Evolutionary conservation across 2,329 filamentous ascomycete species (phyloP).

Genomic region (Dactylellina parvicollis): DNA sequence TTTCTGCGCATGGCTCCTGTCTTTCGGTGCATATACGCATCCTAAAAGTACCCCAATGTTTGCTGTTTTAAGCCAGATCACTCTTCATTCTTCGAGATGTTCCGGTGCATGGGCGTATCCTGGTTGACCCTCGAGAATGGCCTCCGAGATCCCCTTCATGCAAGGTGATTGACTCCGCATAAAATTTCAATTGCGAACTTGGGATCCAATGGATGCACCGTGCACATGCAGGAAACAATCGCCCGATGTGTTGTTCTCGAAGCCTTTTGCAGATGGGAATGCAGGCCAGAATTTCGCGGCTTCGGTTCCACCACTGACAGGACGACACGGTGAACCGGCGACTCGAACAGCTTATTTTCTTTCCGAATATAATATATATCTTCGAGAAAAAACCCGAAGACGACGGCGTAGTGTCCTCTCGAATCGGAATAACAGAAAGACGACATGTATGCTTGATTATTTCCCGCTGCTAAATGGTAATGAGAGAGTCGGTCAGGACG

Average conservation of each 20-base stretch:
- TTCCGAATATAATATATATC: conserved; percentile 14
- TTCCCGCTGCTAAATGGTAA: conserved; percentile 4
- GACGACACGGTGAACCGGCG: conserved; percentile 48
- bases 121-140: conserved; percentile 16
- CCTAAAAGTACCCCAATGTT: conserved; percentile 12
- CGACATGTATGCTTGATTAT: conserved; percentile 7
- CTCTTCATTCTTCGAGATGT: conserved; percentile 6
- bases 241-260: conserved; percentile 54
- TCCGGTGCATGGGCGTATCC: conserved; percentile 32
- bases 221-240: conserved; percentile 49
- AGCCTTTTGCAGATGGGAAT: conserved; percentile 25
- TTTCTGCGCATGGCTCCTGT: conserved; percentile 10
- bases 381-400: conserved; percentile 14
- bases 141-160: conserved; percentile 36
- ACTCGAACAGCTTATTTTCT: conserved; percentile 30
- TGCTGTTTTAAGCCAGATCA: conserved; percentile 33
- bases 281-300: neutral
- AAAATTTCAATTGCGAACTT: conserved; percentile 27
- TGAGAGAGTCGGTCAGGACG: neutral
- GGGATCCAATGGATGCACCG: conserved; percentile 37
- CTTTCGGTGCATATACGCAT: conserved; percentile 18
- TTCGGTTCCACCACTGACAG: conserved; percentile 51
- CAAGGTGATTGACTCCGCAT: conserved; percentile 54
- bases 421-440: conserved; percentile 11
- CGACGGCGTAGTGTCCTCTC: conserved; percentile 15